Evolutionary conservation across 2,329 filamentous ascomycete species (phyloP).

Genomic region (Knufia petricola): DNA sequence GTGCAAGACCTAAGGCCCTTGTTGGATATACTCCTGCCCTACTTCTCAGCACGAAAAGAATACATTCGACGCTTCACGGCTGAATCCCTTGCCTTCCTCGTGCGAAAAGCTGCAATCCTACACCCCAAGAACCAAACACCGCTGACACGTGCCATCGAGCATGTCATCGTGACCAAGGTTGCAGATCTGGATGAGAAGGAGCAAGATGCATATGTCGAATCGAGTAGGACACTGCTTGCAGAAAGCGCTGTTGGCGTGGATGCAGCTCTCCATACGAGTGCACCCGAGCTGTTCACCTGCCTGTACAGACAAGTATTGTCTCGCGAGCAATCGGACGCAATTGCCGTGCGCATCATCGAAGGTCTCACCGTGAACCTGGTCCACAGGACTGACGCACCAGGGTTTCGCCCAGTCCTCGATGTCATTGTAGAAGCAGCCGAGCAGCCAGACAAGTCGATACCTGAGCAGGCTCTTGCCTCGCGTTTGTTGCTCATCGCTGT

Average conservation of each 20-base stretch:
- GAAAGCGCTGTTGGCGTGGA: conserved; percentile 63
- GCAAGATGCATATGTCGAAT: neutral
- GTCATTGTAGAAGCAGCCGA: conserved; percentile 47
- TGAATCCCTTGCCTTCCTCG: conserved; percentile 85
- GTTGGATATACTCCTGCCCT: conserved; percentile 69
- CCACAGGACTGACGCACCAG: conserved; percentile 68
- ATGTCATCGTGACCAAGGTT: conserved; percentile 60
- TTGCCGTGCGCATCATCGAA: conserved; percentile 34
- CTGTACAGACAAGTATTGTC: conserved; percentile 23
- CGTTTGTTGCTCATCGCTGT: conserved; percentile 18
- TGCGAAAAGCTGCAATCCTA: conserved; percentile 74
- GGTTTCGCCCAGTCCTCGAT: conserved; percentile 59
- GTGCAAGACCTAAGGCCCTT: conserved; percentile 78
- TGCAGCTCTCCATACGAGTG: conserved; percentile 48
- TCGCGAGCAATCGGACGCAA: neutral
- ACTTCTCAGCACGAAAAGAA: conserved; percentile 69
- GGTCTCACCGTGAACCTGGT: conserved; percentile 73
- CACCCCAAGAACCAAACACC: conserved; percentile 63
- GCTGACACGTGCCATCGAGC: conserved; percentile 59
- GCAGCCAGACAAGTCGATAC: conserved; percentile 1
- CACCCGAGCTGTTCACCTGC: conserved; percentile 43
- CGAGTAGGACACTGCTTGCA: conserved; percentile 78
- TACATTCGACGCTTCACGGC: conserved; percentile 89
- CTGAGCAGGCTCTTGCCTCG: conserved; percentile 20
- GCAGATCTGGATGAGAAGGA: conserved; percentile 28